phyloP scores from a whole-genome alignment of 2,329 filamentous ascomycete species.

The Colletotrichum sp. region DNA sequence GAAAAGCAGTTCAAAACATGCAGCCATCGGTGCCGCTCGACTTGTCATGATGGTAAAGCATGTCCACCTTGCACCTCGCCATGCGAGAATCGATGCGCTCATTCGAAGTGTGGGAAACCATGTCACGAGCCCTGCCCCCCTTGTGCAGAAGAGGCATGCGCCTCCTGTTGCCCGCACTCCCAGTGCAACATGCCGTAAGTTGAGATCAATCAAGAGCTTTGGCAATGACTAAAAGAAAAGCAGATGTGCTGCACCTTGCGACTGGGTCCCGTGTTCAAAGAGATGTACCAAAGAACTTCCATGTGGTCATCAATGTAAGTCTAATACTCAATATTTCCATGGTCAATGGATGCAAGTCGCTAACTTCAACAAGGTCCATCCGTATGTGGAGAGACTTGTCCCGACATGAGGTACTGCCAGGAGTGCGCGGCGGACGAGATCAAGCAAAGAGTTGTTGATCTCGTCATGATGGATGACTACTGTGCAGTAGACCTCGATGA shows the following conservation, averaged over 20 bases:
- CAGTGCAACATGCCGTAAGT: constrained; percentile 55
- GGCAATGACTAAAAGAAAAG: no score
- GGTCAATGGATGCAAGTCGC: no score
- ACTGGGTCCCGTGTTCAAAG: constrained; percentile 67
- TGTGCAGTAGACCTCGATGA: constrained; percentile 61
- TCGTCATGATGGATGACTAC: constrained; percentile 59
- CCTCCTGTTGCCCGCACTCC: constrained; percentile 59
- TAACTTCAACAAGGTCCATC: constrained; percentile 45
- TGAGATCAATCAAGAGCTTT: no score
- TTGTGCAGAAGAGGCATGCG: constrained; percentile 60
- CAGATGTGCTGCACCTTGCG: constrained; percentile 65
- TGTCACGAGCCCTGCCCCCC: constrained; percentile 67
- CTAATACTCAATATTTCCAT: no score
- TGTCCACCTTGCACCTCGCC: constrained; percentile 52
- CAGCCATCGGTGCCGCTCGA: constrained; percentile 53
- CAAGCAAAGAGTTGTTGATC: constrained; percentile 57
- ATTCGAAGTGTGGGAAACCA: constrained; percentile 57
- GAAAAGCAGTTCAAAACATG: constrained; percentile 53
- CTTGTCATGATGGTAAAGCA: constrained; percentile 54
- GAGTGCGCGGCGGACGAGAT: constrained; percentile 50
- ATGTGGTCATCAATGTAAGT: constrained; percentile 65
- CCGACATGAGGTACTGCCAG: constrained; percentile 58
- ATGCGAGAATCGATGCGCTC: constrained; percentile 62
- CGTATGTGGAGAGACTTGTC: constrained; percentile 69
- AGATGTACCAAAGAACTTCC: constrained; percentile 52